These are phyloP conservation scores for Bryoerythrophyllum caledonicum DNA, from an alignment of 225 moss, liverwort and hornwort species.

Conservation along the genomic window DNA sequence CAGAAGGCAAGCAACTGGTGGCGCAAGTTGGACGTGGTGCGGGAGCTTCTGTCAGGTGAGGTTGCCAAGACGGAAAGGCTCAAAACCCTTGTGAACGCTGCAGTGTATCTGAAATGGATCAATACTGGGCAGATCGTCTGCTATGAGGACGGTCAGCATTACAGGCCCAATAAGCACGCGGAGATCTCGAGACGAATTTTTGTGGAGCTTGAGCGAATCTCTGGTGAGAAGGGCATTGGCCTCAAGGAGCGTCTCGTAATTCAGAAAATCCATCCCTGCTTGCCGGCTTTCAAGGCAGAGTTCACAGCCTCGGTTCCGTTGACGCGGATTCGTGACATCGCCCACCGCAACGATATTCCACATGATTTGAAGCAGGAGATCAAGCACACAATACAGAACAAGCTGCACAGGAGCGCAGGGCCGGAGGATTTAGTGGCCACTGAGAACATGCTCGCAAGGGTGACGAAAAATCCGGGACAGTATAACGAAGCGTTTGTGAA, in stretches of 20 bases:
- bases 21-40: conserved; percentile 86
- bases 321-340: conserved; percentile 76
- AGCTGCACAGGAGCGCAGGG: conserved; percentile 81
- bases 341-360: conserved; percentile 80
- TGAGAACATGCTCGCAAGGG: conserved; percentile 61
- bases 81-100: conserved; percentile 51
- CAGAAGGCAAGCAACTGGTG: conserved; percentile 70
- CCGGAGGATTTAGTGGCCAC: conserved; percentile 79
- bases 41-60: conserved; percentile 55
- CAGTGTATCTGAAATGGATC: conserved; percentile 83
- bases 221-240: conserved; percentile 33
- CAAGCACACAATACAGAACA: conserved; percentile 82
- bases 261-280: conserved; percentile 72
- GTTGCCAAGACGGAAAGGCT: conserved; percentile 50
- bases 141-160: conserved; percentile 73
- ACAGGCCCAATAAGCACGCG: conserved; percentile 81
- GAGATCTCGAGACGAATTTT: conserved; percentile 77
- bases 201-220: conserved; percentile 61
- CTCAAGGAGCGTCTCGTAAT: conserved; percentile 61
- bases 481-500: conserved; percentile 65
- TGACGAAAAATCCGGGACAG: conserved; percentile 58
- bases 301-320: conserved; percentile 76
- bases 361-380: conserved; percentile 76
- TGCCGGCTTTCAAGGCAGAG: conserved; percentile 80
- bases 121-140: conserved; percentile 74